A percentile compares a stretch with the other conserved stretches of the same genome.
Conservation (phyloP, 1,284 basidiomycete genomes). For the Salmacisia buchloeana region DNA sequence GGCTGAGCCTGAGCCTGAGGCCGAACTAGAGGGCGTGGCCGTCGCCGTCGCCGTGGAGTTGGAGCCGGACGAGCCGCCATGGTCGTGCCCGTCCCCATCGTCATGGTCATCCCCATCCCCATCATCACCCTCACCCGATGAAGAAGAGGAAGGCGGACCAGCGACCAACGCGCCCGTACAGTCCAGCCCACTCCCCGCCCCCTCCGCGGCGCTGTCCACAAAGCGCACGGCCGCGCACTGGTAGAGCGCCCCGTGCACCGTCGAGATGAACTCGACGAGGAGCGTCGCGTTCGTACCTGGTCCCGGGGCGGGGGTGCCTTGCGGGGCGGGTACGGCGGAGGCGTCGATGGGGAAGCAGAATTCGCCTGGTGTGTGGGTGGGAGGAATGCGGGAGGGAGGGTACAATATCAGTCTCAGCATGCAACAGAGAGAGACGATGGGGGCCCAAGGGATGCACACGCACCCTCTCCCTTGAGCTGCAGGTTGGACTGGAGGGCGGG, state of each 20-base stretch:
- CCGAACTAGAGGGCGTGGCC: neutral
- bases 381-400: neutral
- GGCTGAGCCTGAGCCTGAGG: no score
- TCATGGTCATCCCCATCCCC: neutral
- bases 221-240: constrained; percentile 26
- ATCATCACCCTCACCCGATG: neutral
- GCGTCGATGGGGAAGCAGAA: constrained; percentile 26
- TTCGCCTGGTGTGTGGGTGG: constrained; percentile 18
- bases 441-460: neutral
- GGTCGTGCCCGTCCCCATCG: no score
- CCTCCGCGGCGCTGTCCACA: constrained; percentile 10
- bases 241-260: constrained; percentile 23
- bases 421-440: neutral
- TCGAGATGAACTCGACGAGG: constrained; percentile 28
- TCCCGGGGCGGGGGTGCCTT: neutral
- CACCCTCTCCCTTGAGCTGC: constrained; percentile 12
- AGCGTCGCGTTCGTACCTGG: constrained; percentile 24
- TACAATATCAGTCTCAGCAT: neutral
- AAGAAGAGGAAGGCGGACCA: neutral
- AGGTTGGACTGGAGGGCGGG: constrained; percentile 34
- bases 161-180: constrained; percentile 20
- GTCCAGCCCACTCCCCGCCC: constrained; percentile 14
- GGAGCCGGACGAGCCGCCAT: no score
- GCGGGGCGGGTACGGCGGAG: neutral
- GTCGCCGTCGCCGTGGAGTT: neutral